Base-by-base conservation (phyloP, 805 yeast species). In the Lachancea dasiensis region DNA sequence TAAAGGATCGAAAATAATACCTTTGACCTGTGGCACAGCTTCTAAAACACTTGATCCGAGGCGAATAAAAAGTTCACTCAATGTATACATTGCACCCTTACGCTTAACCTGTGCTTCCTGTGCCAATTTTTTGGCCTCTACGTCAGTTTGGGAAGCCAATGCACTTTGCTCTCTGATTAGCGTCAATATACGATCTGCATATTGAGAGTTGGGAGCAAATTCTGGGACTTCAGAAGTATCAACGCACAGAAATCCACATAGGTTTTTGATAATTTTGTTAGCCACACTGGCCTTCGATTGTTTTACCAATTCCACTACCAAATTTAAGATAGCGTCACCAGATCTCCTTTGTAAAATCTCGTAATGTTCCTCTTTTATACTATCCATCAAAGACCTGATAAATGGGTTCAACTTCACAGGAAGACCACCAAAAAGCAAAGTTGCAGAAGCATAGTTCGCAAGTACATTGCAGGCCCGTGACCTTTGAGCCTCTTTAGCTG, bases 141-240 rank as follows among this genome's bases (percentile, higher is more conserved):
- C 72, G 41, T 74, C 69, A 45, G 79, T 87, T 11, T 72, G 70
- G 5, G 80, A 76, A 43, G 77, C 81, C 1, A 77, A 61, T 34
- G 69, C 69, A 1, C 80, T 75, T 46, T 85, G 94, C 48, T 86
- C 96, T 50, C 85, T 86, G 39, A 76, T 68, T 48, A 87, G 68
- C 1, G 96, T 86, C 37, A 89, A 62, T 9, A 90, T 81, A 10
- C 65, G 64, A 31, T 73, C 76, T 13, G 61, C 68, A 39, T 70
- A 65, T 10, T 63, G 60, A 26, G 73, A 72, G 49, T 84, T 83
- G 31, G 82, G 79, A 11, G 69, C 68, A 54, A 86, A 92, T 52
- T 86, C 97, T 2, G 98, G 98, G 22, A 90, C 96, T 55, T 89
- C 97, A 3, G 92, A 76, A 0, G 96, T 86, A 56, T 90, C 98